phyloP scores from a whole-genome alignment of 169 alveolate species.

The Eimeria sp. region DNA sequence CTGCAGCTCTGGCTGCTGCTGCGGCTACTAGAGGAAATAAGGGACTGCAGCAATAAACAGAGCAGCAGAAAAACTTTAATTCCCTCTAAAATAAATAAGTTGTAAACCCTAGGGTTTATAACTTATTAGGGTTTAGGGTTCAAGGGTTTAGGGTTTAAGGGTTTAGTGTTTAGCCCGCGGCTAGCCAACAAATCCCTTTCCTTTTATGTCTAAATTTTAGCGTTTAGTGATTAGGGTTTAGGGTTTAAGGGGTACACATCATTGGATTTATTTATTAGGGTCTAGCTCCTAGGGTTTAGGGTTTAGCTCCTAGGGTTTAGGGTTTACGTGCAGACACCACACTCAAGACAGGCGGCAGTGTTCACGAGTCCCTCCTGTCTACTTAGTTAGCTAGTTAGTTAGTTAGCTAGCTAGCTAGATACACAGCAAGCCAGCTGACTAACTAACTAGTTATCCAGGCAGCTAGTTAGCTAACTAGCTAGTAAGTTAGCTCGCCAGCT shows the following conservation, averaged over 20 bases:
- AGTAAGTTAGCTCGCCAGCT: too few relatives aligned
- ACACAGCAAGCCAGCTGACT: too few relatives aligned
- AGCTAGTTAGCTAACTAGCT: too few relatives aligned
- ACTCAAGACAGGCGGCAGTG: too few relatives aligned
- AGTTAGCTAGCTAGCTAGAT: too few relatives aligned
- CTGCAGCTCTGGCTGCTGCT: constrained; percentile 7
- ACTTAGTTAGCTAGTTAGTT: too few relatives aligned
- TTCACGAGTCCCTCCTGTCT: too few relatives aligned
- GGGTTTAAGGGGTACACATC: neutral
- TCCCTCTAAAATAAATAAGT: neutral
- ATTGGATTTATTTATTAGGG: neutral
- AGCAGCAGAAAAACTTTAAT: neutral
- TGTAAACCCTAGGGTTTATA: too few relatives aligned
- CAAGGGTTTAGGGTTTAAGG: neutral
- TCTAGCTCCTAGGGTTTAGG: constrained; percentile 21
- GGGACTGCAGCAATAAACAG: neutral
- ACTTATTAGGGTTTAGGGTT: constrained; percentile 22
- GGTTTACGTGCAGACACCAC: too few relatives aligned
- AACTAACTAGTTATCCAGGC: too few relatives aligned
- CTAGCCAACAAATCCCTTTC: neutral
- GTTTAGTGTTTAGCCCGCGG: neutral
- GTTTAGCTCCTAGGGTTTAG: constrained; percentile 26
- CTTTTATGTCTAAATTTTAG: neutral
- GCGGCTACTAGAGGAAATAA: neutral
- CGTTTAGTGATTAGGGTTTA: constrained; percentile 15